These are phyloP conservation scores for Crithidia sp. DNA, from an alignment of 208 protist species.

Conservation along the genomic window DNA sequence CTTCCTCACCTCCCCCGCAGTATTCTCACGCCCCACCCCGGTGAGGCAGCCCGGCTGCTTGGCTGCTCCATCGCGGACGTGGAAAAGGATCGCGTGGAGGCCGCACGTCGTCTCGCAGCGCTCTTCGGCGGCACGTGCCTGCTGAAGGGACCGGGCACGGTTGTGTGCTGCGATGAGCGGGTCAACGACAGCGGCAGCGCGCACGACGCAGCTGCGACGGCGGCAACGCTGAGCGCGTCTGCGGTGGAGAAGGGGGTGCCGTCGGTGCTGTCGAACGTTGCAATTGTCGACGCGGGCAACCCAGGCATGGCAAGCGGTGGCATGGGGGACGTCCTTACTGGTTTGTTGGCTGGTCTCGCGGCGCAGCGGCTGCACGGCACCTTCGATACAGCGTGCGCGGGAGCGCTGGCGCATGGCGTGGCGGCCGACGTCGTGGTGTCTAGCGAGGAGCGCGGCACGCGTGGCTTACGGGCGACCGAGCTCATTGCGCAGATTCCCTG, in stretches of 20 bases:
- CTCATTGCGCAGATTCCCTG: conserved; percentile 45
- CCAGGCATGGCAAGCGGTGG: conserved; percentile 86
- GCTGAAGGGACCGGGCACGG: conserved; percentile 78
- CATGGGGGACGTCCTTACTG: conserved; percentile 86
- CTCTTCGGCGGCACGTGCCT: conserved; percentile 64
- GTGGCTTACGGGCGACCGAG: conserved; percentile 73
- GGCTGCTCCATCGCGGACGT: conserved; percentile 59
- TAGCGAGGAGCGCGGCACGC: conserved; percentile 38
- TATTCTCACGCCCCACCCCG: conserved; percentile 83
- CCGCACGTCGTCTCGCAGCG: conserved; percentile 47
- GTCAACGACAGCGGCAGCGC: not conserved
- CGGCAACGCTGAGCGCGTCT: not conserved
- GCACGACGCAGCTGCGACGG: not conserved
- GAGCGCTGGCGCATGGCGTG: conserved; percentile 58
- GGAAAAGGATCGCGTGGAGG: conserved; percentile 66
- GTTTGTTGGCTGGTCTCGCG: conserved; percentile 56
- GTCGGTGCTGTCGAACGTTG: conserved; percentile 5
- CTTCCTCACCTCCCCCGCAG: conserved; percentile 41
- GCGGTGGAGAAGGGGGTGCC: conserved; percentile 1
- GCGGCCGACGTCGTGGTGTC: conserved; percentile 71
- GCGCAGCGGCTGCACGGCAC: conserved; percentile 43
- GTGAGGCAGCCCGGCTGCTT: conserved; percentile 76
- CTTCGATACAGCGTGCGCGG: conserved; percentile 61
- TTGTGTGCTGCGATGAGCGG: conserved; percentile 41
- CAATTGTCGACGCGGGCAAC: conserved; percentile 83